Base-by-base conservation (phyloP, 2,329 filamentous ascomycete genomes). In the Ophiostoma sp. region DNA sequence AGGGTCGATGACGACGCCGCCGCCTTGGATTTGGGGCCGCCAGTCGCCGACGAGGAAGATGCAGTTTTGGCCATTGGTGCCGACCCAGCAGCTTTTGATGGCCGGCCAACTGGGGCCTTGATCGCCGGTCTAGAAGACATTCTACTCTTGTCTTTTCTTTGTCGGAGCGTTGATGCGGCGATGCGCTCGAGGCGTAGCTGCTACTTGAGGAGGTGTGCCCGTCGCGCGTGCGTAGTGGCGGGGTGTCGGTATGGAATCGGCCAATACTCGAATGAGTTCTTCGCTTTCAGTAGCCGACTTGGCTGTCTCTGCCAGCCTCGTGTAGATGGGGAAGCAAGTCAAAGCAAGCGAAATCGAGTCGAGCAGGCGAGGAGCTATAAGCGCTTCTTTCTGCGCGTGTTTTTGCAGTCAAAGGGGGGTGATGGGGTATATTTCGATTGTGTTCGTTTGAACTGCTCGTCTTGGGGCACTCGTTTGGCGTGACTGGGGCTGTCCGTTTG, bases 91-190 rank as follows among this genome's bases (percentile, higher is more conserved):
- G 66, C 8, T 17, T 54, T 67, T 2, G 44, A 17, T 23, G 41
- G 66, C 41, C 65, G 65, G 23, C 65, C 65, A 35, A 65, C 65
- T n/a, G 66, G 27, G 13, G 41, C 41, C 23, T 52, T 52, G 44
- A 8, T 48, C n/a, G 35, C 66, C 27, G 66, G 66, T 23, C 66
- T 8, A 1, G 66, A 67, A 3, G 65, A 48, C 65, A 67, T 67
- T 35, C 4, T 20, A 17, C 13, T 36, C 17, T 36, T 36, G 2
- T 15, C 44, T 48, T 4, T 11, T 48, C 7, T 36, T 17, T n/a
- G 62, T 65, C 33, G 52, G 10, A 8, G 20, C 6, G 15, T 8
- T 48, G 44, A 6, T 48, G 44, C 17, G 17, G 17, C 15, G 15
- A 44, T 17, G 41, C 41, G 41, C 17, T 44, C 41, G 41, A 39